Conservation (phyloP, 331 rosid genomes). For the Telfairia occidentalis region DNA sequence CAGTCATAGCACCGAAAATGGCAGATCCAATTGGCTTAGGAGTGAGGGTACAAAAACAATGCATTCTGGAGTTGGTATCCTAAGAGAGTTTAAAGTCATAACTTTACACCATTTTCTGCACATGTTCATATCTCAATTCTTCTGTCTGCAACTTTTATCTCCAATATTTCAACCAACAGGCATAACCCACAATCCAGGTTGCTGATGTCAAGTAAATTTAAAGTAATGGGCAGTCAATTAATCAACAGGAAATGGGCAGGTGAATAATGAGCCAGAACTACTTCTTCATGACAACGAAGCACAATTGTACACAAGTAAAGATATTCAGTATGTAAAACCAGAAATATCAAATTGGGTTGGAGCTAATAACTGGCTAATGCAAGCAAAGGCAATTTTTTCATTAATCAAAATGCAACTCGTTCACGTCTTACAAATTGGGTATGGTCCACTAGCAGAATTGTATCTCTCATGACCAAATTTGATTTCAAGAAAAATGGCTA, state of each 20-base stretch:
- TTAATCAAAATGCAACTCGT: conserved; percentile 1
- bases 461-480: not conserved
- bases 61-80: not conserved
- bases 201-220: not conserved
- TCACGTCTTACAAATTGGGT: not conserved
- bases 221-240: not conserved
- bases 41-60: not conserved
- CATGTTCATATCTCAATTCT: not conserved
- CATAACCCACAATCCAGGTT: not conserved
- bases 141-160: not conserved
- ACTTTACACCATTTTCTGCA: not conserved
- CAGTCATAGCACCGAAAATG: not conserved
- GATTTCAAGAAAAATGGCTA: not conserved
- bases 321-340: not conserved
- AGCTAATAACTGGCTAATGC: not conserved
- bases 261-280: not conserved
- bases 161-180: not conserved
- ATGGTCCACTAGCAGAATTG: not conserved
- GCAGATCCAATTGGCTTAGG: not conserved
- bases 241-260: not conserved
- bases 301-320: not conserved
- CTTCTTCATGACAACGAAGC: not conserved
- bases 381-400: not conserved
- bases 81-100: not conserved
- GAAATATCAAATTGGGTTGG: not conserved